A percentile compares a stretch with the other conserved stretches of the same genome.
These are phyloP conservation scores for Poteriospumella lacustris DNA, from an alignment of 108 stramenopile species.

Conservation along the genomic window DNA sequence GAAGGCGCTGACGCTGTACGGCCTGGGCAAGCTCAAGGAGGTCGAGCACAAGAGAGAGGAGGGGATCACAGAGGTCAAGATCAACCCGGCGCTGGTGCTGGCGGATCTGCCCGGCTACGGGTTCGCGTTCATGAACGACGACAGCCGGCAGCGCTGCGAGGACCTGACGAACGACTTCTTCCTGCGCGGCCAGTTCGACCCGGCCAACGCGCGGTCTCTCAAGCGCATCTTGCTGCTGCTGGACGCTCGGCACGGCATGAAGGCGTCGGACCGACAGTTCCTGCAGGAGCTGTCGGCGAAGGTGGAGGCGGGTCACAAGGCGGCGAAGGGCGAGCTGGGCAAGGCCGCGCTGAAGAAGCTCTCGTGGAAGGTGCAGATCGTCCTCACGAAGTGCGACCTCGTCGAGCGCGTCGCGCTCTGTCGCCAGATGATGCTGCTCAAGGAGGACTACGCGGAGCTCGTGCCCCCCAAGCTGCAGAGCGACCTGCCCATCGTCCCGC, in stretches of 20 bases:
- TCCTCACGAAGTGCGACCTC: conserved; percentile 51
- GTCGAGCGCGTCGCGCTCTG: conserved; percentile 41
- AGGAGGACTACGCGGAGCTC: conserved; percentile 40
- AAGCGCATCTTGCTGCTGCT: conserved; percentile 41
- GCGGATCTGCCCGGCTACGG: conserved; percentile 47
- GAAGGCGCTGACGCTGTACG: background rate
- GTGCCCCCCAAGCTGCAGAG: conserved; percentile 28
- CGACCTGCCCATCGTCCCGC: conserved; percentile 31
- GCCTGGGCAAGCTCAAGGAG: background rate
- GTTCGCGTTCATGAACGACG: conserved; percentile 42
- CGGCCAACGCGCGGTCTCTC: conserved; percentile 21
- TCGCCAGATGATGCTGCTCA: conserved; percentile 32
- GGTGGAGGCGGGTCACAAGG: too few species aligned
- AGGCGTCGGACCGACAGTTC: conserved; percentile 38
- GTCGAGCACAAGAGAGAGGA: too few species aligned
- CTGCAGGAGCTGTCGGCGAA: conserved; percentile 32
- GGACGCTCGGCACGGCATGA: conserved; percentile 45
- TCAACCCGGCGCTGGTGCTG: conserved; percentile 31
- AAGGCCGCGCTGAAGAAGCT: conserved; percentile 34
- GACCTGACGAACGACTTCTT: conserved; percentile 25
- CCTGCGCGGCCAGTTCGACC: conserved; percentile 34
- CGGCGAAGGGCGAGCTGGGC: too few species aligned
- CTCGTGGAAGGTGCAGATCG: conserved; percentile 44
- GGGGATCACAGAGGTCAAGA: too few species aligned
- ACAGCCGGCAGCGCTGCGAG: conserved; percentile 28